Base-by-base conservation (phyloP, 768 basidiomycete species). In the Leccinum subgranulosum region DNA sequence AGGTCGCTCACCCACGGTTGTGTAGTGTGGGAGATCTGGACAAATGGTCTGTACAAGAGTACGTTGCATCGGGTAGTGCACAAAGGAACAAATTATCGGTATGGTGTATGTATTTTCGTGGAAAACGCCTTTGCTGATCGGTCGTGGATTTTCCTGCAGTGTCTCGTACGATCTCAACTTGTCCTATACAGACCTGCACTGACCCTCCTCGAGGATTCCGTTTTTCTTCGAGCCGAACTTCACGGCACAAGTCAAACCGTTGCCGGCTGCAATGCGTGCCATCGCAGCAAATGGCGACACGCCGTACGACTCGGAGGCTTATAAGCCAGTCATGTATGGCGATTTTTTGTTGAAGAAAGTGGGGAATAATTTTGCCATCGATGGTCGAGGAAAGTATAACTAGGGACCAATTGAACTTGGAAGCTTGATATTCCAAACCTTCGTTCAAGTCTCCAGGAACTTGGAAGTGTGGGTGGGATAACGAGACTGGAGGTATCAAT, bases 171-270 rank as follows among this genome's bases (percentile, higher is more conserved):
- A 43, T 50, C 45, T 56, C 21, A 34, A 47, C 4, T 52, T 55
- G 19, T 15, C 46, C n/a, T 25, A n/a, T 31, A 11, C 39, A 28
- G 43, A 48, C 15, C 5, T 2, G 14, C 17, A 21, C 65, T 66
- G n/a, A 60, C 46, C 12, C 41, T 54, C 45, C 25, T 48, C 7
- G 56, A 92, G 90, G 9, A 80, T 95, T 19, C 94, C 94, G 0
- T 96, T 96, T 75, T 97, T 97, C 79, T 96, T 90, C 61, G 94
- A 96, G 70, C 94, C 94, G 0, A 92, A 90, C 56, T 93, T 92
- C 65, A 76, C 85, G 58, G 89, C 93, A 0, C 56, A 75, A 2
- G 75, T 97, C 49, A 72, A 78, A 60, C 89, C 92, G 1, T 74
- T 95, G 6, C 75, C 77, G 4, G 85, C 85, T 6, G 85, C 84